These are phyloP conservation scores for Candida hispaniensis DNA, from an alignment of 805 yeast species.

Conservation along the genomic window DNA sequence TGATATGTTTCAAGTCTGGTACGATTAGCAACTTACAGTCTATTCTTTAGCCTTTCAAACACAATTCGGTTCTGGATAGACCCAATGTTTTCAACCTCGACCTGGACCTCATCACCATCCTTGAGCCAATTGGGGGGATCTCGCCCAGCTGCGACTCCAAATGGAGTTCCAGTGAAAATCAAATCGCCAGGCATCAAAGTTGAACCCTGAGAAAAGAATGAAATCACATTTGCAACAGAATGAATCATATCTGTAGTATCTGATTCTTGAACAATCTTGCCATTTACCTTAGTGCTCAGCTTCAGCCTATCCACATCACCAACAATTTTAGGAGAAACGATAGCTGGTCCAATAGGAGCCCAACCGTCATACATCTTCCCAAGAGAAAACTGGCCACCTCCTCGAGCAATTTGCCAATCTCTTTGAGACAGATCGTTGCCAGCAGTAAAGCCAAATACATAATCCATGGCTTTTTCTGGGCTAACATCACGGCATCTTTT, in stretches of 20 bases:
- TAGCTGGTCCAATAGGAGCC: conserved; percentile 49
- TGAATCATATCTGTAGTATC: conserved; percentile 42
- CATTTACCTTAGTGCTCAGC: conserved; percentile 37
- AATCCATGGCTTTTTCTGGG: conserved; percentile 35
- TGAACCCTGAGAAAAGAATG: conserved; percentile 41
- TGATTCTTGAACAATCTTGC: conserved; percentile 38
- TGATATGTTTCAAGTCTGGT: too few species aligned
- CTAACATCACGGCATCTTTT: conserved; percentile 37
- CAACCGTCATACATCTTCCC: conserved; percentile 47
- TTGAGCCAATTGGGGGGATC: conserved; percentile 35
- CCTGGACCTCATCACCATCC: conserved; percentile 37
- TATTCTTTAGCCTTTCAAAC: conserved; percentile 25
- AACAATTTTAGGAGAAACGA: conserved; percentile 32
- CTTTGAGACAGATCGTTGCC: conserved; percentile 50
- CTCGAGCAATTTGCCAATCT: conserved; percentile 44
- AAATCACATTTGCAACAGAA: conserved; percentile 33
- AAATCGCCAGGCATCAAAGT: conserved; percentile 45
- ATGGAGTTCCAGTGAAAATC: conserved; percentile 48
- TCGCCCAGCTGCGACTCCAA: conserved; percentile 41
- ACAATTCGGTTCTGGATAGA: conserved; percentile 33
- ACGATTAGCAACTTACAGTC: too few species aligned
- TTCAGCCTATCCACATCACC: conserved; percentile 31
- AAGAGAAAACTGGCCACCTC: conserved; percentile 43
- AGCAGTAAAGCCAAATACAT: conserved; percentile 42
- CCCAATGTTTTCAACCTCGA: conserved; percentile 37